Conservation (phyloP, 2,329 filamentous ascomycete species). For the Pseudogymnoascus sp. region DNA sequence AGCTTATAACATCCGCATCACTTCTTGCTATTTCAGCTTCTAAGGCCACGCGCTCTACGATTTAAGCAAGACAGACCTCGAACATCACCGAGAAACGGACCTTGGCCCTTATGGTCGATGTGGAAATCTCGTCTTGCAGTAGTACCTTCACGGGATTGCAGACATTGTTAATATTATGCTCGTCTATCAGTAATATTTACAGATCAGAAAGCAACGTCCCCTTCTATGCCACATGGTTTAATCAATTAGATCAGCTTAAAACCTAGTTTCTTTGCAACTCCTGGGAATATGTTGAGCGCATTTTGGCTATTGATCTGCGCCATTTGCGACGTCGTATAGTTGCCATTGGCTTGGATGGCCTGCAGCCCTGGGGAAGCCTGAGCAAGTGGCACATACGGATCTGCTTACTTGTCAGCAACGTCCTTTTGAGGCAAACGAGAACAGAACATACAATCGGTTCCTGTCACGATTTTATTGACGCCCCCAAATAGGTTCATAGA, state of each 20-base stretch:
- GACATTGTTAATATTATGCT: too few species aligned
- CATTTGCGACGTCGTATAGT: slow-evolving; percentile 19
- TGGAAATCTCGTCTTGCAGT: too few species aligned
- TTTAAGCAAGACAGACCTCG: too few species aligned
- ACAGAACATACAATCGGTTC: slow-evolving; percentile 22
- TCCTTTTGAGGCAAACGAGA: not conserved
- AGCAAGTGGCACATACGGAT: slow-evolving; percentile 18
- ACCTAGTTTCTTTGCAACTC: slow-evolving; percentile 12
- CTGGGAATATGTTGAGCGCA: slow-evolving; percentile 21
- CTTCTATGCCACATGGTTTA: too few species aligned
- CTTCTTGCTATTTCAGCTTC: too few species aligned
- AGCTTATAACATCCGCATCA: not conserved
- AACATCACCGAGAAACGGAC: too few species aligned
- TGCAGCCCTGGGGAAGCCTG: slow-evolving; percentile 13
- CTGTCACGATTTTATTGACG: slow-evolving; percentile 18
- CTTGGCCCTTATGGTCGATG: too few species aligned
- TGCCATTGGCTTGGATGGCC: slow-evolving; percentile 14
- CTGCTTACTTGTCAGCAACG: slow-evolving; percentile 9
- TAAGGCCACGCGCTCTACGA: too few species aligned
- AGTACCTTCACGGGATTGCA: too few species aligned
- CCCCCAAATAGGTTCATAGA: slow-evolving; percentile 22
- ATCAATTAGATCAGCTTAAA: not conserved
- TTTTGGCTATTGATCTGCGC: slow-evolving; percentile 20
- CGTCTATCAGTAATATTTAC: too few species aligned
- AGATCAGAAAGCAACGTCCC: too few species aligned